Base-by-base conservation (phyloP, 2,329 filamentous ascomycete species). In the Fusarium devonianum region DNA sequence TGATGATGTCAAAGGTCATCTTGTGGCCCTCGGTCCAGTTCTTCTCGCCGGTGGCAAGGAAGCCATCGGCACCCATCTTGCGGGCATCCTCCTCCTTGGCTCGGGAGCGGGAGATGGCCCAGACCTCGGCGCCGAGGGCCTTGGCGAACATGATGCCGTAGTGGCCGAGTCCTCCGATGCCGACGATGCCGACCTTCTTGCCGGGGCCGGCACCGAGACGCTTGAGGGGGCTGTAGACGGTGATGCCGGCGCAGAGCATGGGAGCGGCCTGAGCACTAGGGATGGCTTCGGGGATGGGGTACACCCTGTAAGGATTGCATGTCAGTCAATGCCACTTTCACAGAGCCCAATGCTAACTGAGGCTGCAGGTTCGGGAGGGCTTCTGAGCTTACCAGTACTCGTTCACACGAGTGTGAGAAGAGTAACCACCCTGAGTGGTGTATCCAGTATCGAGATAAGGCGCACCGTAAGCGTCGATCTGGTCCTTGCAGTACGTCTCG, bases 241-340 rank as follows among this genome's bases (percentile, higher is more conserved):
- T 95, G 59, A 95, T 79, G 56, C 91, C 91, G 29, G 89, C 91
- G 72, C 91, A 95, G 61, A 94, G 80, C 88, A 92, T 91, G 8
- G 88, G 89, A 2, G 89, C 90, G 1, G 86, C 89, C 39, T 86
- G 73, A 45, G 75, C 71, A 59, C 78, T 82, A 8, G 77, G 64
- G 34, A 95, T 80, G 41, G 78, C 83, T 22, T 92, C 89, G 25
- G 90, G 91, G 57, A 95, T 92, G 66, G 88, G 87, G 67, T 83
- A 85, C 34, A 82, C 80, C 80, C 78, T 81, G 54, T 10, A n/a
- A 13, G 9, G 13, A 25, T 13, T 10, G 21, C 16, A 21, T 14
- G 53, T 64, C 16, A 54, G 53, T 35, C 13, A 9, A 8, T n/a
- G 12, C 11, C 9, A 13, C 16, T 34, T 11, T 8, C 6, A 18